Evolutionary conservation across 129 eudicot genomes (phyloP), one percentile per base, ranked within the genome.

Genomic region (Logfia minima): DNA sequence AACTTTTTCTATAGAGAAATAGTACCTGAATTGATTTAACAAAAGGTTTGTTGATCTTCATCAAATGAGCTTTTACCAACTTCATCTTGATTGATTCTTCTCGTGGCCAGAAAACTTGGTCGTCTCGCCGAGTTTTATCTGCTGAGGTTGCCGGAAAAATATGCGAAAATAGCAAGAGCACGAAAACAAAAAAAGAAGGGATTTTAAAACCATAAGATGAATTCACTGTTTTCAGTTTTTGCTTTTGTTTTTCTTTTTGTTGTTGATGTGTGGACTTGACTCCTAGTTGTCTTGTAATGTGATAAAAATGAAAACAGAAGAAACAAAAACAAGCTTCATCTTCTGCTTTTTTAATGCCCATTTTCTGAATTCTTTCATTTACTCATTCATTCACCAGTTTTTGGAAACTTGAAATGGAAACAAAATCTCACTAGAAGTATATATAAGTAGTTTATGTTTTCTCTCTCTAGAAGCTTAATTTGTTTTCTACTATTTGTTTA

Each of bases 21-120:
- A 53, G 21, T 82, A 83, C 98, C 90, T 90, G 88, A 83, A 93
- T 88, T 74, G 97, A 90, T 80, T 93, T 91, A 79, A 91, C 58
- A 70, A 85, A 66, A 72, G 93, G 88, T 66, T 93, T 93, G 55
- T 93, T 93, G 85, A 93, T 91, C 82, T 82, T 93, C 80, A 55
- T 81, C 41, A 93, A 90, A 78, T 83, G 96, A 60, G 85, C 86
- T 78, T 84, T 83, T 26, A 90, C 79, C 21, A 80, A 55, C 71
- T 85, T 89, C 85, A 89, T 64, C 86, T 82, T 87, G 67, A 84
- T 87, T 37, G 85, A 34, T 71, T 87, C 87, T 45, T 88, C 60
- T 14, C 23, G 78, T 8, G 88, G 85, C 28, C 84, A 83, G 75
- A 89, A 83, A 64, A 75, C 48, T 17, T 86, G 92, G 73, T 83